Base-by-base conservation (phyloP, 2,329 filamentous ascomycete species). In the Pseudogymnoascus sp. region DNA sequence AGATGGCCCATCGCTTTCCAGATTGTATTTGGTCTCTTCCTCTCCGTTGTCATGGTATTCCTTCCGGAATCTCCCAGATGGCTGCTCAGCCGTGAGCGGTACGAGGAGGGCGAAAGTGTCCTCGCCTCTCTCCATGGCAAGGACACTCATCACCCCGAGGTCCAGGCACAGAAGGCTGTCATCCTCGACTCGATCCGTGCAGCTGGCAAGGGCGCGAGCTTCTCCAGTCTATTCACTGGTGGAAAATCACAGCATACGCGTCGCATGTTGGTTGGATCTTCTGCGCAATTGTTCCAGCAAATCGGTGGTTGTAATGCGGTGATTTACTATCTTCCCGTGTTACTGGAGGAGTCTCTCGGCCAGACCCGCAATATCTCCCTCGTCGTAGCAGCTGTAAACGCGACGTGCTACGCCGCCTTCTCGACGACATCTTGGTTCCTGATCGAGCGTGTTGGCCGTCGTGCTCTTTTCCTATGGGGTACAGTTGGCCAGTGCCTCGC, bases 11-110 rank as follows among this genome's bases (percentile, higher is more conserved):
- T 97, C 59, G 77, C 91, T 49, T 89, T 96, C 86, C 93, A 97
- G 75, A 96, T 92, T 71, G 73, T 93, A 59, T 96, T 97, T 91
- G 45, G 45, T 55, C 45, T 55, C 25, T 55, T 55, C 45, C 45
- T 55, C 25, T 75, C 76, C 1, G 66, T 78, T 38, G 93, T 93
- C 38, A 83, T 83, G 43, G 79, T 97, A 59, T 83, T 97, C 35
- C 79, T 96, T 71, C 93, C 93, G 69, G 93, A 97, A 78, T 96
- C 93, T 16, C 93, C 93, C 35, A 88, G 92, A 78, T 97, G 93
- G 93, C 85, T 97, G 65, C 84, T 86, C n/a, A 55, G 45, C 45
- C 45, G 45, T 33, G 45, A 18, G 25, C 4, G 45, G 4, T 55
- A 31, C 45, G 45, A 55, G 45, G 45, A 55, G 45, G 45, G 45